Base-by-base conservation (phyloP, 176 grass and related monocot genomes). In the Thinopyrum elongatum region DNA sequence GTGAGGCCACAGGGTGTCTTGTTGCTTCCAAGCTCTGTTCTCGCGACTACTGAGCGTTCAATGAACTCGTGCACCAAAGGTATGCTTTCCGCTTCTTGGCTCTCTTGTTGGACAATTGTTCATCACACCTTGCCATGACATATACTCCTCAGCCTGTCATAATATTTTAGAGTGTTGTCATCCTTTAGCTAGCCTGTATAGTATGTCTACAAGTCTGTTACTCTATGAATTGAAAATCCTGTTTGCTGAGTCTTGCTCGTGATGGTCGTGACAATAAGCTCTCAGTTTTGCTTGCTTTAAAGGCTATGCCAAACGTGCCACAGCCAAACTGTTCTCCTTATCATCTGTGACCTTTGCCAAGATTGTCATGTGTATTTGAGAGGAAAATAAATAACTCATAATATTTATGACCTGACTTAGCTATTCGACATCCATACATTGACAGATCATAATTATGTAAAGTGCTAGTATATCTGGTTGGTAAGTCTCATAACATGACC, bases 11-110 rank as follows among this genome's bases (percentile, higher is more conserved):
- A 78, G 23, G n/a, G n/a, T n/a, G 79, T 91, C 71, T 91, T 85
- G 89, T 76, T 91, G 26, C 44, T 91, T 29, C 89, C 89, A 10
- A 91, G 89, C 77, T 59, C n/a, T 91, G 64, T 88, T 39, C 49
- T 78, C n/a, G 59, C 17, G 17, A 49, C 42, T 65, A 34, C 42
- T 65, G 70, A 31, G 6, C n/a, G 38, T 64, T 64, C 4, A 47
- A 69, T 35, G 29, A 6, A 51, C 34, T 31, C 16, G 8, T 8
- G 6, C 66, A 22, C 31, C 26, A 33, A n/a, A 69, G 66, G 66
- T 70, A 70, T 4, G 16, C 5, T 6, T 33, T 13, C 31, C n/a
- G n/a, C n/a, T n/a, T 66, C 6, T 28, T 6, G 16, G 14, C 30
- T 66, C 6, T 28, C 65, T 34, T 68, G 62, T 15, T 66, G n/a